Conservation (phyloP, 2,329 filamentous ascomycete species). For the Claviceps purpurea region DNA sequence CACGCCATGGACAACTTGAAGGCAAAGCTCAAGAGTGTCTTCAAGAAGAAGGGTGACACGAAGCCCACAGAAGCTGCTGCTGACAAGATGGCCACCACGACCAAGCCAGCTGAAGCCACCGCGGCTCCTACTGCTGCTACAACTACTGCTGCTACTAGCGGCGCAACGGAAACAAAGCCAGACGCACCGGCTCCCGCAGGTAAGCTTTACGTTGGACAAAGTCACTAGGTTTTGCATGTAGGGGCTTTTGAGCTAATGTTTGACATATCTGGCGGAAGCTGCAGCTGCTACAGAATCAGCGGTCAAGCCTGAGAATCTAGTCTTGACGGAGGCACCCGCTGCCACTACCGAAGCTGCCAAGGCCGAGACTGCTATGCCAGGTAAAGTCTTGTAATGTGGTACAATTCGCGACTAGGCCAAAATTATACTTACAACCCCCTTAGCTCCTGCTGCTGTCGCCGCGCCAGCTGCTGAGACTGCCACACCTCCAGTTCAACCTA, state of each 20-base stretch:
- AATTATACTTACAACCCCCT: not conserved
- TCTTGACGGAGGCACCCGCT: not conserved
- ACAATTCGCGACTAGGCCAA: too few species aligned
- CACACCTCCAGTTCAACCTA: not conserved
- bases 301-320: not conserved
- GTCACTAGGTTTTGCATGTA: not conserved
- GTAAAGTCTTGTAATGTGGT: not conserved
- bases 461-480: constrained; percentile 10
- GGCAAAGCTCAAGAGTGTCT: constrained; percentile 39
- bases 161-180: constrained; percentile 23
- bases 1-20: constrained; percentile 41
- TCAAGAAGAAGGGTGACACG: constrained; percentile 33
- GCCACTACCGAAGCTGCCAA: constrained; percentile 1
- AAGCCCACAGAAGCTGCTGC: constrained; percentile 10
- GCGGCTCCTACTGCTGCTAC: constrained; percentile 13
- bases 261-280: constrained; percentile 11
- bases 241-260: not conserved
- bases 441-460: constrained; percentile 5
- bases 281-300: constrained; percentile 9
- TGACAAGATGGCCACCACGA: constrained; percentile 12
- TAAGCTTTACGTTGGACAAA: constrained; percentile 10
- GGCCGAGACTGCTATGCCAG: constrained; percentile 1
- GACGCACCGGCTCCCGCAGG: constrained; percentile 17
- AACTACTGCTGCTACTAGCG: constrained; percentile 16
- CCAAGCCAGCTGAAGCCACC: constrained; percentile 14